Evolutionary conservation across 2,329 filamentous ascomycete species (phyloP), one percentile per base, ranked within the genome.

Genomic region (Hypoxylon rubiginosum): DNA sequence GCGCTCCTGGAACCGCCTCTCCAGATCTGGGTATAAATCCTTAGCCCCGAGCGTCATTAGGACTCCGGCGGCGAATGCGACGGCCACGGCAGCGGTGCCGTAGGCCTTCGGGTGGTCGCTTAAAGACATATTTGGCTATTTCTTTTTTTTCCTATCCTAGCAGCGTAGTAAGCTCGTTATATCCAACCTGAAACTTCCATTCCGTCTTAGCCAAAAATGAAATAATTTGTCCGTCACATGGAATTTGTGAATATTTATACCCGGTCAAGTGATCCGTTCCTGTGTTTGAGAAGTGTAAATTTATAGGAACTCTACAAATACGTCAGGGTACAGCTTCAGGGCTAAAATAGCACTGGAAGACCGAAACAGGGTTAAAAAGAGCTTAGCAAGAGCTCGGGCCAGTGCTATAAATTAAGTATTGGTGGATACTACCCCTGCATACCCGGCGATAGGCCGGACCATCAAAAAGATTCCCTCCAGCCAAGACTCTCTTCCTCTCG

Each of bases 11-110:
- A 89, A 92, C 19, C 88, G 85, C 21, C 83, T 80, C 77, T 93
- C 90, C 50, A 94, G 84, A 71, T 93, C 90, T 0, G 91, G 90
- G 73, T 94, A 94, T 39, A 94, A 79, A 76, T 95, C 92, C 79
- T 94, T 94, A 81, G 93, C 89, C 62, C 91, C 90, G 2, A 96
- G 80, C 0, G 93, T 93, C 60, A 94, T 79, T 55, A 93, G 82
- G 57, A 94, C 85, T 46, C 94, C 94, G 9, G 92, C 85, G n/a
- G 90, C 78, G 74, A 97, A 97, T 74, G 92, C 91, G 19, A 89
- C 81, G 61, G 88, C 84, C 45, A 94, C 78, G 67, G 91, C 92
- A 28, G 90, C 87, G 3, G 85, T 85, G 78, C 88, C 86, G 75
- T 90, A 90, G 66, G 84, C 85, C 75, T 84, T 85, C 26, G 88